Evolutionary conservation across 345 rosid genomes (phyloP).

Genomic region (Citrus reticulata): DNA sequence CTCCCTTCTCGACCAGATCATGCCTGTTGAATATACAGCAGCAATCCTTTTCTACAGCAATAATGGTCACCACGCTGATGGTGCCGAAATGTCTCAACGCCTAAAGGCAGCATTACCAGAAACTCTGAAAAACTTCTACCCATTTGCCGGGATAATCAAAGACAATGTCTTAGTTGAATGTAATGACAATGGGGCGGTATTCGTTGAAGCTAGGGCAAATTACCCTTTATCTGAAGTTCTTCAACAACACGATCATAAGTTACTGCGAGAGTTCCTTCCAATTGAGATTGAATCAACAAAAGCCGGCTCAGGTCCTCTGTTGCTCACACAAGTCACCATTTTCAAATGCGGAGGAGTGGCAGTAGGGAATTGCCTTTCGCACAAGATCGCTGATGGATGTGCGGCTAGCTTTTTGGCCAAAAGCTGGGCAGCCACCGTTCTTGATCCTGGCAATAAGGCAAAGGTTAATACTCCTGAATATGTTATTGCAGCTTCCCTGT

Average conservation of each 20-base stretch:
- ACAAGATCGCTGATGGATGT: constrained; percentile 23
- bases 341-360: constrained; percentile 29
- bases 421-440: constrained; percentile 18
- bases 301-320: constrained; percentile 1
- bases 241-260: constrained; percentile 8
- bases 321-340: constrained; percentile 24
- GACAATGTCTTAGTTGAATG: constrained; percentile 4
- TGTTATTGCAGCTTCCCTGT: not conserved
- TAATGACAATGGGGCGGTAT: constrained; percentile 14
- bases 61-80: not conserved
- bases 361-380: constrained; percentile 14
- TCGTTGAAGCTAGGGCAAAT: constrained; percentile 14
- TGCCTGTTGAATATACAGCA: constrained; percentile 22
- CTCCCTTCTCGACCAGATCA: constrained; percentile 35
- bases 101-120: constrained; percentile 19
- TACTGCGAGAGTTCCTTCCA: constrained; percentile 20
- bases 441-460: not conserved
- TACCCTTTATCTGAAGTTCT: constrained; percentile 12
- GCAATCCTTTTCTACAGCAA: constrained; percentile 18
- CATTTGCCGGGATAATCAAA: constrained; percentile 20
- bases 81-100: constrained; percentile 3
- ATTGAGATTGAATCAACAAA: constrained; percentile 6
- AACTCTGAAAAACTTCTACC: constrained; percentile 16
- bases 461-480: not conserved
- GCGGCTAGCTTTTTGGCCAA: constrained; percentile 8